Conservation (phyloP, 2,329 filamentous ascomycete species). For the Curvularia eragrostidis region DNA sequence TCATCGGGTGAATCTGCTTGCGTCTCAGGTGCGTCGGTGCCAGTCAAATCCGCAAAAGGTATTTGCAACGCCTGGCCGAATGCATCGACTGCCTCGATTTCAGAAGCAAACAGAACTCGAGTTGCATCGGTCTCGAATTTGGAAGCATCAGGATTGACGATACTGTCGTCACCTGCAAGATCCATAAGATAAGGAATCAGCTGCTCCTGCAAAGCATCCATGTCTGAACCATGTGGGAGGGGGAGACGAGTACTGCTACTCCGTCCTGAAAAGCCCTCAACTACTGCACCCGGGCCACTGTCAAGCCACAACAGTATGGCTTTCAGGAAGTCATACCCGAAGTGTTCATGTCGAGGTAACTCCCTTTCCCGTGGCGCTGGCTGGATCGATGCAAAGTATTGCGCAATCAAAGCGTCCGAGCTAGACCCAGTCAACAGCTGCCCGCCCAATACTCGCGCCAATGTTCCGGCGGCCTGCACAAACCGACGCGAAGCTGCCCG, state of each 20-base stretch:
- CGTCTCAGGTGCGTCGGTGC: slow-evolving; percentile 42
- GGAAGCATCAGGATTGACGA: slow-evolving; percentile 65
- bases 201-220: slow-evolving; percentile 62
- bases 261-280: slow-evolving; percentile 63
- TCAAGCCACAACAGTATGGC: slow-evolving; percentile 69
- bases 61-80: slow-evolving; percentile 62
- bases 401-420: slow-evolving; percentile 46
- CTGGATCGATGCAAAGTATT: slow-evolving; percentile 58
- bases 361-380: slow-evolving; percentile 52
- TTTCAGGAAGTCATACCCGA: slow-evolving; percentile 70
- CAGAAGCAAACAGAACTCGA: slow-evolving; percentile 59
- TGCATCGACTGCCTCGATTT: slow-evolving; percentile 62
- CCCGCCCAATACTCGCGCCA: slow-evolving; percentile 64
- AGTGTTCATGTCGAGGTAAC: slow-evolving; percentile 55
- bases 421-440: slow-evolving; percentile 55
- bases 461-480: slow-evolving; percentile 66
- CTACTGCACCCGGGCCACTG: slow-evolving; percentile 61
- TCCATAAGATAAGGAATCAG: slow-evolving; percentile 67
- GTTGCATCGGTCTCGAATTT: slow-evolving; percentile 64
- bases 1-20: slow-evolving; percentile 26
- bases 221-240: slow-evolving; percentile 57
- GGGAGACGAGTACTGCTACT: slow-evolving; percentile 58
- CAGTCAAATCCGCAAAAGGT: slow-evolving; percentile 60
- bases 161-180: slow-evolving; percentile 58
- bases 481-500: slow-evolving; percentile 65